Base-by-base conservation (phyloP, 805 yeast species). In the Saccharomycopsis amapae region DNA sequence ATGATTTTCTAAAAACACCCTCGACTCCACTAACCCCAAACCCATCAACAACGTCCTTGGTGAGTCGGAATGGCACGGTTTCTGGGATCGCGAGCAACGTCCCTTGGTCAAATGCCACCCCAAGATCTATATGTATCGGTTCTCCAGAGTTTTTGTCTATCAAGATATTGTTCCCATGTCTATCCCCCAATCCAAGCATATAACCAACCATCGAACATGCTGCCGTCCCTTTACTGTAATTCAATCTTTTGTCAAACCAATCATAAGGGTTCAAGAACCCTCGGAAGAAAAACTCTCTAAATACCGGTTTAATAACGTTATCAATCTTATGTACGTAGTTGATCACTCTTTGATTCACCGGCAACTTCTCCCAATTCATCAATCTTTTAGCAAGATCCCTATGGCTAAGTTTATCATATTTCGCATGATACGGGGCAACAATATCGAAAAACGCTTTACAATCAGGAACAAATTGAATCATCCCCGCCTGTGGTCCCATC, bases 61-160 rank as follows among this genome's bases (percentile, higher is more conserved):
- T 93, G 40, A 93, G 62, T 53, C 99, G 69, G 63, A 93, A 94
- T 3, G 99, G 98, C 4, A 94, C 95, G 0, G 84, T 72, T 57
- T 93, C 99, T 0, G 99, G 98, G 6, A 90, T 75, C 0, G 90
- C 81, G 33, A 93, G 66, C 12, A 79, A 64, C 55, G 75, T 79
- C 0, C 97, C 98, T 57, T 88, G 96, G 60, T 93, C 98, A 66
- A 93, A 93, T 0, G 97, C 94, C 38, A 93, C 89, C 0, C 98
- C 99, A 15, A 93, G 66, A 62, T 93, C 99, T 54, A 93, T 94
- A 60, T 94, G 98, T 22, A 93, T 80, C 0, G 96, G 95, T 55
- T 89, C 96, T 0, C 97, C 97, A 0, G 85, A 73, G n/a, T 61
- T 57, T 40, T 71, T 69, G 60, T 93, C 97, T n/a, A 93, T 58